phyloP scores from a whole-genome alignment of 2,329 filamentous ascomycete species.

The Beauveria bassiana region DNA sequence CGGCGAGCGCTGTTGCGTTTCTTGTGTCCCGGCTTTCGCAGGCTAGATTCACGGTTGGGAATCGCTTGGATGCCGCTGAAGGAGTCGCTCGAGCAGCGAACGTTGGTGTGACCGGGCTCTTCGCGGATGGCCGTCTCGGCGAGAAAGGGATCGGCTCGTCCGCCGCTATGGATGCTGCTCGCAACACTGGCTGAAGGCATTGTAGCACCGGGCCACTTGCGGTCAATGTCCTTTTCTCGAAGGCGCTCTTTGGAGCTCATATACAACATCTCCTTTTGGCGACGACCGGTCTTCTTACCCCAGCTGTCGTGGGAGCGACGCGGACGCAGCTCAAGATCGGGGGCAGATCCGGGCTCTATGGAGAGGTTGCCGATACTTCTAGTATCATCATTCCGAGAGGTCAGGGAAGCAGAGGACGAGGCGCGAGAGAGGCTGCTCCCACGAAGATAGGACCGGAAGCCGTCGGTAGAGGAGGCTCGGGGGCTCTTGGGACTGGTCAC shows the following conservation, averaged over 20 bases:
- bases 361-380: slow-evolving; percentile 58
- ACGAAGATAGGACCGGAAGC: slow-evolving; percentile 48
- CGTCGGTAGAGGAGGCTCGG: slow-evolving; percentile 36
- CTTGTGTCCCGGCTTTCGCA: slow-evolving; percentile 48
- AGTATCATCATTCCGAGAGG: slow-evolving; percentile 49
- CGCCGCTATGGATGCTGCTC: slow-evolving; percentile 28
- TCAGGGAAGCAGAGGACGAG: slow-evolving; percentile 49
- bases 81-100: slow-evolving; percentile 18
- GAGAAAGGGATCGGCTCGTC: slow-evolving; percentile 40
- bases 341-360: slow-evolving; percentile 48
- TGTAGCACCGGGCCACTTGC: slow-evolving; percentile 36
- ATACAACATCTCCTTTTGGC: slow-evolving; percentile 57
- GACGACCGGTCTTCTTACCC: slow-evolving; percentile 47
- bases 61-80: slow-evolving; percentile 44
- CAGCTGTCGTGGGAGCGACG: slow-evolving; percentile 55
- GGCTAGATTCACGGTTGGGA: slow-evolving; percentile 60
- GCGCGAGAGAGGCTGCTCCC: slow-evolving; percentile 39
- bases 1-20: slow-evolving; percentile 46
- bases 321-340: slow-evolving; percentile 41
- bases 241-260: slow-evolving; percentile 66
- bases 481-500: slow-evolving; percentile 41
- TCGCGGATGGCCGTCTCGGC: slow-evolving; percentile 49
- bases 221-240: slow-evolving; percentile 54
- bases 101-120: slow-evolving; percentile 33
- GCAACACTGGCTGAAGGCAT: slow-evolving; percentile 29